phyloP scores from a whole-genome alignment of 176 grass and related monocot species.

The Oryza rufipogon region DNA sequence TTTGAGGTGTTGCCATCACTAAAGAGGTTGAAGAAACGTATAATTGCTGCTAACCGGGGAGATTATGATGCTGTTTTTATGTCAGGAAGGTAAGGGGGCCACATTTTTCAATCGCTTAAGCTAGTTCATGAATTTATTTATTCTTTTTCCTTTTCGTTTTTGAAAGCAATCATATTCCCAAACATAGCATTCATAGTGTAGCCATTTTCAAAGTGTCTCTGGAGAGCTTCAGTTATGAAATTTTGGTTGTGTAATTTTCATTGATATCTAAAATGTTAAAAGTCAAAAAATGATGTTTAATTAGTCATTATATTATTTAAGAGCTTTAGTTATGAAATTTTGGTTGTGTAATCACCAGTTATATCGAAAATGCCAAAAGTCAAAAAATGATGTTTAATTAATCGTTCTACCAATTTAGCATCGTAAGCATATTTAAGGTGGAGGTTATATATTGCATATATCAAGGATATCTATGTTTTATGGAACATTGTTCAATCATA shows the following conservation, averaged over 20 bases:
- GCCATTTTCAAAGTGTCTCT: not conserved
- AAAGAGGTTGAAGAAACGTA: conserved; percentile 88
- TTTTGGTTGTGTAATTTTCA: not conserved
- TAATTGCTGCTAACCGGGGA: conserved; percentile 73
- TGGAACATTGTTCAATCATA: not conserved
- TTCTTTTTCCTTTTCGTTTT: not conserved
- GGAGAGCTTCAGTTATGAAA: not conserved
- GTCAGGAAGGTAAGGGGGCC: conserved; percentile 85
- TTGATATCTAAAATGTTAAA: not conserved
- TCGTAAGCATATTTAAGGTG: not conserved
- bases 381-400: not conserved
- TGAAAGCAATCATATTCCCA: not conserved
- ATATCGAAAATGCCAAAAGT: not conserved
- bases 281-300: not conserved
- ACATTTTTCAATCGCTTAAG: conserved; percentile 10
- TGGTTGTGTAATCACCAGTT: not conserved
- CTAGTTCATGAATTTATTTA: conserved; percentile 13
- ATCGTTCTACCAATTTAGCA: conserved; percentile 5
- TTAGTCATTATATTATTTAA: not conserved
- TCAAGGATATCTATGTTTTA: conserved; percentile 7
- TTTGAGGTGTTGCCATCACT: conserved; percentile 94
- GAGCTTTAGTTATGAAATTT: conserved; percentile 14
- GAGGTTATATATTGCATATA: not conserved
- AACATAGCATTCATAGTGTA: not conserved
- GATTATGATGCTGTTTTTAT: conserved; percentile 91